Evolutionary conservation across 768 basidiomycete genomes (phyloP), one percentile per base, ranked within the genome.

Genomic region (Termitomyces sp.): DNA sequence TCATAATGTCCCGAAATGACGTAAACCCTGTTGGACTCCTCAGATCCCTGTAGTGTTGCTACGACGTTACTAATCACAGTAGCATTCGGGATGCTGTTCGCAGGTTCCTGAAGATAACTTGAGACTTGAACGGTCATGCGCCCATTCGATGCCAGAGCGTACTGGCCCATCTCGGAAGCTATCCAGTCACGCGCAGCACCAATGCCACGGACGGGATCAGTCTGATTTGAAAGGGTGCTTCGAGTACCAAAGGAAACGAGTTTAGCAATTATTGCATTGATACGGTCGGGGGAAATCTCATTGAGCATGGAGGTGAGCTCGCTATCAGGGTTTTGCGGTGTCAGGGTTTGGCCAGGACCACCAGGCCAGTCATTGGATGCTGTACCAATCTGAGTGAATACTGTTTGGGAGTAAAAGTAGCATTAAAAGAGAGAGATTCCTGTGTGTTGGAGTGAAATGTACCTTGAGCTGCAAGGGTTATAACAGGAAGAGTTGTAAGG

Each of bases 181-280:
- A 82, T 76, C 82, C 80, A 83, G 67, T 81, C 79, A 30, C 79
- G 67, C 17, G 82, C 77, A 6, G 80, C 82, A 43, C 81, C 80
- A 40, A 83, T 80, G 0, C 80, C 80, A 37, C 80, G 75, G 10
- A 66, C 63, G 17, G 80, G 78, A 61, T 81, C 75, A 5, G 80
- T 80, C 65, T 82, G 80, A 61, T 64, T 78, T 30, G 80, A 81
- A 43, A 76, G 71, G 30, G 80, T 82, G 67, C 76, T 73, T 10
- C 81, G 73, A 19, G 80, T 83, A 19, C 81, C 82, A 60, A 82
- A 81, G 21, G 80, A 78, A 47, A 78, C 77, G 37, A 83, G 78
- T 62, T 80, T 80, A 46, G 66, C 66, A 60, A 82, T 81, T 50
- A 70, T 82, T 23, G 72, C 67, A 57, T 79, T 57, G 52, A 82